Base-by-base conservation (phyloP, 2,329 filamentous ascomycete species). In the Colletotrichum salicis region DNA sequence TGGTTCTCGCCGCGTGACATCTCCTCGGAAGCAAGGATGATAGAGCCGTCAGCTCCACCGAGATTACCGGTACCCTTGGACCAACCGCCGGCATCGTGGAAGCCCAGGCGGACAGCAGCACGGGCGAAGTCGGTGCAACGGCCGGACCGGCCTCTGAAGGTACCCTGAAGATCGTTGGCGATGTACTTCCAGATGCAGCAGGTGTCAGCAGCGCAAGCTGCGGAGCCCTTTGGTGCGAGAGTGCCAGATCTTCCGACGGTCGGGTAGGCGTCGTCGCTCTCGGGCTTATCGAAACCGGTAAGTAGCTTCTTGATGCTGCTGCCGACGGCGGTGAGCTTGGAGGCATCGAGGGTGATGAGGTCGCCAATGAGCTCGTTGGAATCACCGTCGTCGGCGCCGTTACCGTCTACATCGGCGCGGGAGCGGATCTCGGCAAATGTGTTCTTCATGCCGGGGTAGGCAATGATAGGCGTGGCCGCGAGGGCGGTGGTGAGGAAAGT, bases 31-130 rank as follows among this genome's bases (percentile, higher is more conserved):
- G 78, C 78, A 24, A 86, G 77, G 24, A 85, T 79, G 54, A 87
- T 79, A 8, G 81, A 84, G 1, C 85, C 85, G 56, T 86, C 85
- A 3, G 85, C 85, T 13, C 85, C 85, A 12, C 84, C 84, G 5
- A 79, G 79, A 15, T 73, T 63, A 1, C 76, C 72, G 0, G 79
- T 79, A 10, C 73, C 74, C 60, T 80, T 82, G 35, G 82, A 82
- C 84, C 84, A 86, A 35, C 80, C 79, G 3, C 80, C 85, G 1
- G 85, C 83, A 73, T 87, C 85, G 71, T 87, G 85, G 75, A 86
- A 87, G 12, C 84, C 85, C 33, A 86, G 79, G 3, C 85, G 83
- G 35, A 87, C 79, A 4, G 85, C 84, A 51, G 77, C 80, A 7
- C 85, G 82, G 22, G 85, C 85, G 75, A 79, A 78, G 55, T 79